Conservation (phyloP, 1,284 basidiomycete genomes). For the Tylopilus sp. region DNA sequence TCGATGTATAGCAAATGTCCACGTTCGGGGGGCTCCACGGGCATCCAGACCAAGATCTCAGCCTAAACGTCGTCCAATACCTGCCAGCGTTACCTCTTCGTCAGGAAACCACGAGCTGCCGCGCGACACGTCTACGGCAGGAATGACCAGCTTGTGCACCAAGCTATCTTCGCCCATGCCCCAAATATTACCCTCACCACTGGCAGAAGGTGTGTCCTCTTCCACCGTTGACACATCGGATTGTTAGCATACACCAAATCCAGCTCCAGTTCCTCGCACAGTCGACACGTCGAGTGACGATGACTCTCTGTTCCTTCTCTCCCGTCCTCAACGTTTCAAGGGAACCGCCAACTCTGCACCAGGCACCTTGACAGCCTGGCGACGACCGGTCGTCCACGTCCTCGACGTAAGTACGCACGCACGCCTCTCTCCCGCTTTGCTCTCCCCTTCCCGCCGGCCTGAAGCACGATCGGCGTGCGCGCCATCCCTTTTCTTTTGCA, state of each 20-base stretch:
- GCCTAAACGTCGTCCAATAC: constrained; percentile 1
- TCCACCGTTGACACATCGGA: background rate
- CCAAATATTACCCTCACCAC: too few species aligned
- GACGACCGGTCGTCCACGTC: background rate
- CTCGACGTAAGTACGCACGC: constrained; percentile 14
- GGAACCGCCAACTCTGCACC: background rate
- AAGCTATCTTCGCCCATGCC: too few species aligned
- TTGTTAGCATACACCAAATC: background rate
- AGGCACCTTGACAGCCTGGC: background rate
- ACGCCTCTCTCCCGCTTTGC: background rate
- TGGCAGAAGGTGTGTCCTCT: constrained; percentile 8
- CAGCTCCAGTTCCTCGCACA: background rate
- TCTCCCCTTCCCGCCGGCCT: background rate
- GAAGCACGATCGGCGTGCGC: background rate
- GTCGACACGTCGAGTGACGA: background rate
- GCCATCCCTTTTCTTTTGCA: background rate
- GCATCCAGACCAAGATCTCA: background rate
- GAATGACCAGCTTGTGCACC: too few species aligned
- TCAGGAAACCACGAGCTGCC: background rate
- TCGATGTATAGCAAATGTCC: background rate
- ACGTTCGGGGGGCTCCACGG: background rate
- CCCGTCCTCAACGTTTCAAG: background rate
- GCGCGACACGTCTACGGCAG: background rate
- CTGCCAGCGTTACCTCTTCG: background rate
- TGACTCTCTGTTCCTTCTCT: too few species aligned